These are phyloP conservation scores for Colletotrichum falcatum DNA, from an alignment of 2,329 filamentous ascomycete species.

Conservation along the genomic window DNA sequence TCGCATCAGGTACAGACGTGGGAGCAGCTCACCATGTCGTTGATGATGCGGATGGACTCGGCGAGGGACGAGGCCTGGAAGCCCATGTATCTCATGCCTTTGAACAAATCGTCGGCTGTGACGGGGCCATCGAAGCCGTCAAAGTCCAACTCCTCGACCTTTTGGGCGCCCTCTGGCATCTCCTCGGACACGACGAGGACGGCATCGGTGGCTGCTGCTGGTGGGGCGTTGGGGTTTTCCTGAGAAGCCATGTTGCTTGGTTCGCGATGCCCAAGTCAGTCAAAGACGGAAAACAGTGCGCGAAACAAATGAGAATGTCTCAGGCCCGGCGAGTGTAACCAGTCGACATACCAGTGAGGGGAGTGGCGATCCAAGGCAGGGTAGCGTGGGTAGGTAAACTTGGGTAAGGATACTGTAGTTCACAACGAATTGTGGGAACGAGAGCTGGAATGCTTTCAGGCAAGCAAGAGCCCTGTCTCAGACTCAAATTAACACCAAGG, in stretches of 20 bases:
- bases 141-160: slow-evolving; percentile 94
- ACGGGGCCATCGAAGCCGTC: slow-evolving; percentile 82
- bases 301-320: slow-evolving; percentile 29
- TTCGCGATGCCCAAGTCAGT: slow-evolving; percentile 14
- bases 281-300: background rate
- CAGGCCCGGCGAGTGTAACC: background rate
- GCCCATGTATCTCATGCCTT: slow-evolving; percentile 89
- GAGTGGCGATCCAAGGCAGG: slow-evolving; percentile 25
- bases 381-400: background rate
- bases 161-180: slow-evolving; percentile 80
- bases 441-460: slow-evolving; percentile 14
- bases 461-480: slow-evolving; percentile 17
- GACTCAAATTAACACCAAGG: background rate
- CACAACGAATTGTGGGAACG: slow-evolving; percentile 27
- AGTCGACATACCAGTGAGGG: slow-evolving; percentile 23
- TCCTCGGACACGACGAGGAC: slow-evolving; percentile 88
- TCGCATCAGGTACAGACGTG: slow-evolving; percentile 18
- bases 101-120: slow-evolving; percentile 86
- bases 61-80: slow-evolving; percentile 77
- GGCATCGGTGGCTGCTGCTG: slow-evolving; percentile 76
- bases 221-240: slow-evolving; percentile 57
- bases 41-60: slow-evolving; percentile 91
- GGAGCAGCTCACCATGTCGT: slow-evolving; percentile 82
- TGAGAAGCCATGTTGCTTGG: slow-evolving; percentile 47
- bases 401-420: too few species aligned